Evolutionary conservation across 1,284 basidiomycete genomes (phyloP), one percentile per base, ranked within the genome.

Genomic region (Ceratobasidium sp.): DNA sequence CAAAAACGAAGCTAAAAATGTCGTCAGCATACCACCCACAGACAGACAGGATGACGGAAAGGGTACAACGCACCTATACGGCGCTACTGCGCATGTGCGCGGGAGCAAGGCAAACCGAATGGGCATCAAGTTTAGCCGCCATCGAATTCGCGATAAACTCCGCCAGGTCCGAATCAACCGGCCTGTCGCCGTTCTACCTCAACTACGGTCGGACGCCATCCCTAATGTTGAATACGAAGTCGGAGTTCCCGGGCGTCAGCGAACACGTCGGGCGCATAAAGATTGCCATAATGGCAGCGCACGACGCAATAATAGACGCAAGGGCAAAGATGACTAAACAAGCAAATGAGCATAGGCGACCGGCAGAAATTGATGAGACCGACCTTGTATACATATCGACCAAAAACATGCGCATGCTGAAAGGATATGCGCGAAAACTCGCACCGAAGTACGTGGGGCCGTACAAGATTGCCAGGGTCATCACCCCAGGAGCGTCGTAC

Each of bases 121-220:
- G 81, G 81, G 79, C 76, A 8, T 26, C 15, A 2, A 79, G 20
- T 31, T 71, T 61, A 79, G 78, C 81, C 0, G 77, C 71, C 0
- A 80, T 81, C 56, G 81, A 83, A 60, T 83, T 82, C 74, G 80
- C 82, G 0, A 81, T 83, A 33, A 83, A 83, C 60, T 77, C 67
- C 1, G 81, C 83, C 26, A 73, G 82, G 53, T 85, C 83, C 0
- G 82, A 82, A 42, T 82, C 80, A 0, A 87, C 84, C 0, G 82
- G 83, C 0, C 85, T 81, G 61, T 75, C 83, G 17, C 84, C 81
- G 0, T 86, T 86, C 78, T 82, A 83, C 54, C 76, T 85, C 1
- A 85, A 85, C 49, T 79, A 81, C 1, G 85, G 85, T 0, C 75
- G 81, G 0, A 80, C 83, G 26, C 85, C 86, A 0, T 77, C 35